Evolutionary conservation across 768 basidiomycete species (phyloP), one percentile per base, ranked within the genome.

Genomic region (Trametes cubensis): DNA sequence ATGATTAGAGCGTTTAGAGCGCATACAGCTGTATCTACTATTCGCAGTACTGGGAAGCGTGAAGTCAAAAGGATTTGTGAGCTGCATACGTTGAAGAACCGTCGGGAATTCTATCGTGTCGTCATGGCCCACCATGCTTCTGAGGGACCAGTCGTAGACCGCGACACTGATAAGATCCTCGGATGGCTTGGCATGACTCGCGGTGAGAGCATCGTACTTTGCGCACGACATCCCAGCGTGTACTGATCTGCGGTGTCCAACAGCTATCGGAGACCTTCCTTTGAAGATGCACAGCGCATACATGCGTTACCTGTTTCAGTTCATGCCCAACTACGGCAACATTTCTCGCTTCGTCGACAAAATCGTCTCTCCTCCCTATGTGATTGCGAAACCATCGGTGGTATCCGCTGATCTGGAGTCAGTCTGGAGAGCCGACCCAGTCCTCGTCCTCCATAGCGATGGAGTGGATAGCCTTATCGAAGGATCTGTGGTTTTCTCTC

Each of bases 231-330:
- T 11, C 4, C 20, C 4, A 23, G 21, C 0, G 4, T 28, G 17
- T 17, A 11, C 44, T 60, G 23, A 38, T 20, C 28, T 30, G 8
- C 17, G 20, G 1, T 8, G 6, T 14, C 8, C 21, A 4, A 18
- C 20, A 60, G 59, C 51, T 17, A 60, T 60, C 28, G 59, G 59
- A 41, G 59, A 60, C 50, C 46, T 53, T 26, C 8, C 42, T 2
- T 28, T 60, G 28, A 53, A 60, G 38, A 25, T 60, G 28, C 50
- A 40, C 7, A 17, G 30, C 20, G 7, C 44, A 23, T 60, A 53
- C 42, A 14, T 54, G 34, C n/a, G 44, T 30, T 28, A 54, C 30
- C 39, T 60, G 3, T 47, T 60, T 26, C 49, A 38, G 42, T 54
- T 34, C 50, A 5, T 60, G 14, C 50, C 58, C 15, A 18, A 34